These are phyloP conservation scores for Acorus calamus DNA, from an alignment of 106 monocot genomes.

Conservation along the genomic window DNA sequence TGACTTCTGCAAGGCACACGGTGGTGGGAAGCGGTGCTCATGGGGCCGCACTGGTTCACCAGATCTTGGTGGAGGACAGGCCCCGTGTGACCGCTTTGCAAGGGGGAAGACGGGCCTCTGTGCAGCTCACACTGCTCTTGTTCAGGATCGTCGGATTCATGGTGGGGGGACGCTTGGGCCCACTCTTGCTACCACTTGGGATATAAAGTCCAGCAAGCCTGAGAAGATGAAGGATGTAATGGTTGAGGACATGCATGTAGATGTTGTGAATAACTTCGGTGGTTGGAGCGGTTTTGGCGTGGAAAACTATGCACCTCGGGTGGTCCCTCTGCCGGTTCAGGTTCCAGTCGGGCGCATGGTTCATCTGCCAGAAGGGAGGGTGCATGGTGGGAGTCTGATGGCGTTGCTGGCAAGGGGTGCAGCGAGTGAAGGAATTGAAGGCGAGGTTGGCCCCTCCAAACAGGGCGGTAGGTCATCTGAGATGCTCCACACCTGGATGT, in stretches of 20 bases:
- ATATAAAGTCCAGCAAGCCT: neutral
- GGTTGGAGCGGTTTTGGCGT: slow-evolving; percentile 4
- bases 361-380: slow-evolving; percentile 43
- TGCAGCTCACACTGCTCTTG: slow-evolving; percentile 19
- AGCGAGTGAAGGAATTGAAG: no score
- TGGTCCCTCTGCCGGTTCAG: neutral
- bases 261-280: neutral
- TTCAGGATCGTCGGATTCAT: slow-evolving; percentile 27
- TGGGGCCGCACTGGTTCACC: slow-evolving; percentile 23
- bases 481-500: no score
- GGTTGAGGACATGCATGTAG: neutral
- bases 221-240: slow-evolving; percentile 6
- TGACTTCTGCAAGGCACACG: slow-evolving; percentile 43
- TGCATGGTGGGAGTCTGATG: slow-evolving; percentile 49
- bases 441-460: no score
- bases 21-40: slow-evolving; percentile 42
- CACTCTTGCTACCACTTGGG: neutral
- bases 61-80: slow-evolving; percentile 1
- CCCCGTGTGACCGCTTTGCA: slow-evolving; percentile 27
- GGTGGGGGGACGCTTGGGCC: slow-evolving; percentile 18
- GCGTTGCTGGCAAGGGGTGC: slow-evolving; percentile 18
- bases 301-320: slow-evolving; percentile 2
- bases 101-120: slow-evolving; percentile 35
- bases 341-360: neutral
- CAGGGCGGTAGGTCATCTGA: no score